Base-by-base conservation (phyloP, 768 basidiomycete species). In the Tylopilus rubrobrunneus region DNA sequence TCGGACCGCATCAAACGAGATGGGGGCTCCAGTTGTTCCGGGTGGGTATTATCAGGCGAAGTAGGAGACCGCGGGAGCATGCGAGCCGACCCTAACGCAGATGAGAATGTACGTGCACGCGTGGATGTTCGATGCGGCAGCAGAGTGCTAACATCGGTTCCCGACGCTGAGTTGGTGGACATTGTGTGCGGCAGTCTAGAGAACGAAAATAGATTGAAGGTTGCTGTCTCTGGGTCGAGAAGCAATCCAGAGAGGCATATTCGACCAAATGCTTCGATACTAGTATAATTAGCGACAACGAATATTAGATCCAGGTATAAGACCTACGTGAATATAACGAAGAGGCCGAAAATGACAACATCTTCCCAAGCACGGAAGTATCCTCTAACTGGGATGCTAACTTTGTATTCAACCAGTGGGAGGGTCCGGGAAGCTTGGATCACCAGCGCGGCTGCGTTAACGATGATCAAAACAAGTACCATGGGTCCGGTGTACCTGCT, bases 361-460 rank as follows among this genome's bases (percentile, higher is more conserved):
- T 98, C 95, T 63, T 93, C 92, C 95, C 95, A 98, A 12, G 71
- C 58, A 54, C 86, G 83, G 71, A 97, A 97, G 73, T 89, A 97
- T 7, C 92, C 92, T 43, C 65, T 70, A 17, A 79, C 73, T 37
- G 79, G 75, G 10, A 78, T 67, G 11, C 74, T 66, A 4, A 67
- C 62, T 72, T 70, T 41, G 68, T 65, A 15, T 71, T 72, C 31
- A 14, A 79, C 70, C 4, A 87, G 70, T n/a, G 81, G 79, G 29
- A 84, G 67, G 6, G 85, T 72, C 46, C 74, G 78, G 31, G 87
- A 80, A 11, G 90, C 81, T 71, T 98, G 93, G 23, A 89, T 78
- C 5, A 89, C 86, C 48, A 98, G 76, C 25, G 94, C 76, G 52
- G 90, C 75, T 25, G 25, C 25, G 25, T 25, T 25, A 25, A 25